Evolutionary conservation across 1,284 basidiomycete species (phyloP), one percentile per base, ranked within the genome.

Genomic region (Marasmius fiardii): DNA sequence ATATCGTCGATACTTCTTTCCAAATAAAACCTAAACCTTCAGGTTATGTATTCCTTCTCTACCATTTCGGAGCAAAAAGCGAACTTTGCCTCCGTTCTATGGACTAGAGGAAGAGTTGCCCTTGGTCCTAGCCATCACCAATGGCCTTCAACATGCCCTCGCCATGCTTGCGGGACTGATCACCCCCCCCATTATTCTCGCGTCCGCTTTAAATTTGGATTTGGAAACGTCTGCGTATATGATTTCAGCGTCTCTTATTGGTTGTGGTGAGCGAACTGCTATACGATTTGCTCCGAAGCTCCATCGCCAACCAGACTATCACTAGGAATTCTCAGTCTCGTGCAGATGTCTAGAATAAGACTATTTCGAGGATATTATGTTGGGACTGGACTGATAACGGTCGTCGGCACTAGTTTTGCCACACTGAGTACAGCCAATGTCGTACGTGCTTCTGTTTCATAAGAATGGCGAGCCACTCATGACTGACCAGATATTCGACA

Each of bases 331-430:
- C 67, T 92, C 43, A 89, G 85, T 65, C 72, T 89, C 20, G 80
- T 92, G 1, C 90, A 92, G 62, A 89, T 92, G 79, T 88, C 85
- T 2, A 77, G 83, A 4, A 65, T 90, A 26, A 78, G 71, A 48
- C 72, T 92, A 1, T 86, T 81, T 59, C 70, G 74, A 21, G 74
- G 79, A 4, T 86, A 87, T 60, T 85, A 85, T 60, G 74, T 92
- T 34, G 90, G 90, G 3, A 91, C 90, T 6, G 92, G 93, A 0
- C 69, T 94, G 20, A 77, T 94, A 53, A 86, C 85, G 4, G 90
- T 94, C 1, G 90, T 93, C n/a, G 92, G 91, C 8, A 94, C 91
- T 0, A 88, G 85, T 64, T 94, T 94, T 65, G 81, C 91, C 6
- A 92, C 90, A 0, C 74, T 94, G 14, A 86, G 84, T 45, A 92